A percentile compares a stretch with the other conserved stretches of the same genome.
Conservation (phyloP, 1,284 basidiomycete genomes). For the Cryptococcus maquisensis region DNA sequence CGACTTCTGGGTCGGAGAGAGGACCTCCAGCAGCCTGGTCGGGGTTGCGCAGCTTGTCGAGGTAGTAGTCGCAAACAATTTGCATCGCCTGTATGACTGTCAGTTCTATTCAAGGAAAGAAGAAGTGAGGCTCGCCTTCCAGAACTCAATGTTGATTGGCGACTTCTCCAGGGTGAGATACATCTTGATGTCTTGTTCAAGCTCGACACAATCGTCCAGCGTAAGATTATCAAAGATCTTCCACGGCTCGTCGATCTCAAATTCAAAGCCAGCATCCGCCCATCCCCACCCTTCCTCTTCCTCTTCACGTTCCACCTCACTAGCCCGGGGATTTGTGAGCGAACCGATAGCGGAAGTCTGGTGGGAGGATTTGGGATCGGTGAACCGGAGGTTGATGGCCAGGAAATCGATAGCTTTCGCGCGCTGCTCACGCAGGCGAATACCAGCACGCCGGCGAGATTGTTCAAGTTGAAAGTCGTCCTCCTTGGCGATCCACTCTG, state of each 20-base stretch:
- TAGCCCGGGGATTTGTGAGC: constrained; percentile 23
- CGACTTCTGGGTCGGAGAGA: constrained; percentile 36
- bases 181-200: constrained; percentile 90
- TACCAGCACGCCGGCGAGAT: constrained; percentile 81
- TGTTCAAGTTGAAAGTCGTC: constrained; percentile 97
- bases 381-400: constrained; percentile 86
- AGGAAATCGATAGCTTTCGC: constrained; percentile 95
- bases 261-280: constrained; percentile 84
- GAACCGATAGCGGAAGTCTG: constrained; percentile 40
- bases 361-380: constrained; percentile 54
- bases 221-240: constrained; percentile 90
- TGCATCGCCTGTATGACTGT: constrained; percentile 72
- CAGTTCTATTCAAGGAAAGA: neutral
- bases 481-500: constrained; percentile 95
- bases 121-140: constrained; percentile 65
- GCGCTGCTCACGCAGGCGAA: constrained; percentile 89
- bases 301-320: constrained; percentile 51
- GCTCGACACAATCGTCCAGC: constrained; percentile 80
- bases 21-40: constrained; percentile 42
- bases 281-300: constrained; percentile 64
- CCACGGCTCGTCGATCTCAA: constrained; percentile 97
- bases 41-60: constrained; percentile 66
- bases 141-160: constrained; percentile 87
- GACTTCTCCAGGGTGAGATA: constrained; percentile 83
- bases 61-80: constrained; percentile 86